phyloP scores from a whole-genome alignment of 192 early-diverging fungal genomes.

The Podila horticola region DNA sequence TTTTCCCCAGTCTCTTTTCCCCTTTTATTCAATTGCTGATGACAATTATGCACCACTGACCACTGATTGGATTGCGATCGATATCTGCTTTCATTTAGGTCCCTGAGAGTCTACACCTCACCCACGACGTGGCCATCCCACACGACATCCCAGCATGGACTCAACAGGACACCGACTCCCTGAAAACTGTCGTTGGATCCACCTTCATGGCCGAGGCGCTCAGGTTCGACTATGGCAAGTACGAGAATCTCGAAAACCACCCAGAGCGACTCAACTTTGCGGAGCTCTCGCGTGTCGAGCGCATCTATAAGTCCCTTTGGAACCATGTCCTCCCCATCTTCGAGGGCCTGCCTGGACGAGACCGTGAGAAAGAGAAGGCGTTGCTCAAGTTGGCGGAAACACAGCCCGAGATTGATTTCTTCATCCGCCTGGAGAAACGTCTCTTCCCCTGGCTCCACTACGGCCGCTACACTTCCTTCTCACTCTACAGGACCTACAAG shows the following conservation, averaged over 20 bases:
- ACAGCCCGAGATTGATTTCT: slow-evolving; percentile 8
- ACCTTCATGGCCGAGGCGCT: slow-evolving; percentile 22
- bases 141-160: slow-evolving; percentile 52
- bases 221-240: slow-evolving; percentile 9
- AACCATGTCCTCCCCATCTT: slow-evolving; percentile 56
- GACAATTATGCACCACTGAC: no score
- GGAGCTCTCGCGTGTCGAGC: slow-evolving; percentile 41
- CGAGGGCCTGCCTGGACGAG: slow-evolving; percentile 9
- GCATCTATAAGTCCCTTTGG: slow-evolving; percentile 55
- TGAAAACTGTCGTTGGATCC: slow-evolving; percentile 44
- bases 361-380: neutral
- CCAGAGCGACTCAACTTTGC: slow-evolving; percentile 51
- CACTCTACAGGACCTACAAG: slow-evolving; percentile 8
- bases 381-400: neutral
- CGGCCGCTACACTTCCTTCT: slow-evolving; percentile 18
- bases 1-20: no score
- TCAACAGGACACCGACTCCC: slow-evolving; percentile 34
- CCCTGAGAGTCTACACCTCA: slow-evolving; percentile 28
- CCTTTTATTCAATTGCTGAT: no score
- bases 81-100: slow-evolving; percentile 9
- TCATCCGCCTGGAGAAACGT: slow-evolving; percentile 12
- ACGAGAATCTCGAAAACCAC: slow-evolving; percentile 24
- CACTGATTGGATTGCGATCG: neutral
- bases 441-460: slow-evolving; percentile 34
- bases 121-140: slow-evolving; percentile 58